These are phyloP conservation scores for Diaporthe sp. DNA, from an alignment of 2,329 filamentous ascomycete genomes.

Conservation along the genomic window DNA sequence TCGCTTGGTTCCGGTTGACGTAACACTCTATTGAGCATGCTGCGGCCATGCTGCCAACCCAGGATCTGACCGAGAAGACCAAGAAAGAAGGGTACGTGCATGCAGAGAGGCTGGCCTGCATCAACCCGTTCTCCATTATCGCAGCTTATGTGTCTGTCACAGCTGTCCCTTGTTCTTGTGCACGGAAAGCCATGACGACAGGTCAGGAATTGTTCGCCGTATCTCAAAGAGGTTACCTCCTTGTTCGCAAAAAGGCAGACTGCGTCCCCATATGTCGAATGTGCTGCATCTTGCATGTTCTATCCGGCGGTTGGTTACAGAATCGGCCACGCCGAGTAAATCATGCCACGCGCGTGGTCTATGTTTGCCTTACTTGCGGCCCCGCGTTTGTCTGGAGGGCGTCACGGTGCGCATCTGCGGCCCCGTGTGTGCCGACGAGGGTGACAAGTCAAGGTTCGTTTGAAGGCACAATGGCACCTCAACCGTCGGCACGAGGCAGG, in stretches of 20 bases:
- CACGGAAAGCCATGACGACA: not conserved
- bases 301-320: conserved; percentile 18
- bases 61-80: not conserved
- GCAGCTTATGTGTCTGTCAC: not conserved
- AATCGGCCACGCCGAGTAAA: conserved; percentile 5
- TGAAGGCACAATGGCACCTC: not conserved
- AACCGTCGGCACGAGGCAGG: not conserved
- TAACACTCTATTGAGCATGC: not conserved
- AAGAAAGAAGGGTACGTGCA: not conserved
- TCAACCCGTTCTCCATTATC: not conserved
- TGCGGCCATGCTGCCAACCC: not conserved
- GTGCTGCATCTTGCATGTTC: conserved; percentile 33
- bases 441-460: conserved; percentile 4
- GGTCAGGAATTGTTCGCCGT: not conserved
- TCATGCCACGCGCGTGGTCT: conserved; percentile 5
- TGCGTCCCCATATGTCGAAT: not conserved
- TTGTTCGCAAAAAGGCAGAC: not conserved
- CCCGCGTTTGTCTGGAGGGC: not conserved
- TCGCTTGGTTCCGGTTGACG: conserved; percentile 22
- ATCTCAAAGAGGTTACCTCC: not conserved
- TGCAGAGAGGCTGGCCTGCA: conserved; percentile 14
- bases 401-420: not conserved
- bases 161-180: not conserved
- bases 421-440: not conserved
- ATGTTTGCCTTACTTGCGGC: conserved; percentile 7